Conservation (phyloP, 1,284 basidiomycete species). For the Porodaedalea pini region DNA sequence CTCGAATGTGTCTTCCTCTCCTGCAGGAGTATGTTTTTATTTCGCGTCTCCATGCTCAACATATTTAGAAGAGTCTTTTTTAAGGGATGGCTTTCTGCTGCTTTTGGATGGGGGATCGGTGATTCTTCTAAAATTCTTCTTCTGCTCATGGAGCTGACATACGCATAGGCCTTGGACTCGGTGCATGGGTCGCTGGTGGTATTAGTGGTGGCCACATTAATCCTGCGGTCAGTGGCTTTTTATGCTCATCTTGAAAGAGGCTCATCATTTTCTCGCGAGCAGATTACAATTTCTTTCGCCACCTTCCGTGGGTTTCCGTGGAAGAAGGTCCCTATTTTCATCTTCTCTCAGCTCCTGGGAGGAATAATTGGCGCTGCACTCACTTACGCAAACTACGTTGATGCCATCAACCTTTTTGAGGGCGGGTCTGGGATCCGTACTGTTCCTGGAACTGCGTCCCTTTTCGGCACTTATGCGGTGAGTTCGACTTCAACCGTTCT, state of each 20-base stretch:
- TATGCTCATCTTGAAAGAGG: not conserved
- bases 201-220: constrained; percentile 79
- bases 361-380: constrained; percentile 63
- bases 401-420: constrained; percentile 70
- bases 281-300: constrained; percentile 67
- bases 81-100: constrained; percentile 59
- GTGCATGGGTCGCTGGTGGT: constrained; percentile 62
- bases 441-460: constrained; percentile 56
- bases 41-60: too few relatives aligned
- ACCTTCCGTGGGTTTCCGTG: constrained; percentile 72
- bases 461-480: constrained; percentile 73
- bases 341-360: constrained; percentile 69
- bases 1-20: constrained; percentile 46
- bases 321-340: constrained; percentile 72
- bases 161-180: constrained; percentile 47
- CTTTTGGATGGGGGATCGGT: constrained; percentile 67
- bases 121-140: constrained; percentile 15
- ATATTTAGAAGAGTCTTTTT: too few relatives aligned
- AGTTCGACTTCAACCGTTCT: constrained; percentile 37
- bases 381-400: constrained; percentile 73
- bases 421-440: constrained; percentile 60
- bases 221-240: constrained; percentile 51
- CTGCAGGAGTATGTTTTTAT: constrained; percentile 54
- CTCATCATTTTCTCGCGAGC: not conserved
- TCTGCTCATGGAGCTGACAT: constrained; percentile 11